A percentile compares a stretch with the other conserved stretches of the same genome.
Evolutionary conservation across 108 stramenopile genomes (phyloP).

Genomic region (Fragilariopsis cylindrus): DNA sequence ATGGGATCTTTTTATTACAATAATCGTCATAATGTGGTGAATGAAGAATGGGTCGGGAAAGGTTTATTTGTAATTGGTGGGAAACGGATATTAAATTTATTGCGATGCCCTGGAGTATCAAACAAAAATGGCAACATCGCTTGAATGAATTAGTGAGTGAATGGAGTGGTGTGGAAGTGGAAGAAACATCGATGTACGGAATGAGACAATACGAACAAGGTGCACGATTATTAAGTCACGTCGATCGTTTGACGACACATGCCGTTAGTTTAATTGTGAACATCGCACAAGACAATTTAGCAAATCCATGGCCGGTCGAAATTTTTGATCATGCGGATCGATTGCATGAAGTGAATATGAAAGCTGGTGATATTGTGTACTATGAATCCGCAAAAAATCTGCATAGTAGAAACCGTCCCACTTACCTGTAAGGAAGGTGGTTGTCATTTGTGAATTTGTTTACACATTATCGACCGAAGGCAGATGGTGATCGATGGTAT

Average conservation of each 20-base stretch:
- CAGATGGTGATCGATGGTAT: constrained; percentile 50
- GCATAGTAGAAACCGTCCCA: constrained; percentile 81
- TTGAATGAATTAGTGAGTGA: constrained; percentile 69
- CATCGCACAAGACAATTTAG: constrained; percentile 81
- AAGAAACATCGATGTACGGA: constrained; percentile 92
- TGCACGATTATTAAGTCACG: constrained; percentile 83
- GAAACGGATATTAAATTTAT: constrained; percentile 73
- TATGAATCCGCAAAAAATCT: constrained; percentile 89
- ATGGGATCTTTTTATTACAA: constrained; percentile 87
- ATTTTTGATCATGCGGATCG: constrained; percentile 72
- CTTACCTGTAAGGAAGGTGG: constrained; percentile 50
- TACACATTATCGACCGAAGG: constrained; percentile 87
- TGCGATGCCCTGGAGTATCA: constrained; percentile 72
- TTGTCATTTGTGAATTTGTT: constrained; percentile 76
- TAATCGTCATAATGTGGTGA: constrained; percentile 57
- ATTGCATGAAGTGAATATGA: constrained; percentile 72
- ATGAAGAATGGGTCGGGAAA: constrained; percentile 79
- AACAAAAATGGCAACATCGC: constrained; percentile 65
- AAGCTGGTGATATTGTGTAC: constrained; percentile 84
- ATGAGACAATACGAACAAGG: constrained; percentile 87
- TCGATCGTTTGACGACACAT: constrained; percentile 87
- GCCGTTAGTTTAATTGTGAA: constrained; percentile 90
- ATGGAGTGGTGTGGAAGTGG: constrained; percentile 85
- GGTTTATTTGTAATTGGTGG: constrained; percentile 91
- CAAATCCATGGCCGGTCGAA: constrained; percentile 81